Base-by-base conservation (phyloP, 1,284 basidiomycete genomes). In the Stereum hirsutum region DNA sequence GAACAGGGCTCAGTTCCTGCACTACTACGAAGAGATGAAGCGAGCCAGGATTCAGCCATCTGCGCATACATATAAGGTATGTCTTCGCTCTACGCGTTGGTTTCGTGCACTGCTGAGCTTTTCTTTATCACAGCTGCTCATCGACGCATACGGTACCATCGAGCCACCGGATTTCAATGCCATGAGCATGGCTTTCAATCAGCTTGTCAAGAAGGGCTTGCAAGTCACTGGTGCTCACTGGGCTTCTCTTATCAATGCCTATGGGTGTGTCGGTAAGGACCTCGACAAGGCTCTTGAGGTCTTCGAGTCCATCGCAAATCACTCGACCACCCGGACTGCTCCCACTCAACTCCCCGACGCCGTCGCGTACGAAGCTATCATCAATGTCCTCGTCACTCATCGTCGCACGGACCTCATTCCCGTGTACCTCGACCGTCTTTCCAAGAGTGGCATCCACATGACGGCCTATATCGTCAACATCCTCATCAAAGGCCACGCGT, bases 401-500 rank as follows among this genome's bases (percentile, higher is more conserved):
- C 82, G 82, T 30, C 81, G 85, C 10, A 72, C 83, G 42, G 91
- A 94, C 53, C 75, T 96, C 41, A 75, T 95, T 25, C 78, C 84
- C 0, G 52, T 65, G 15, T 91, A 90, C 58, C 62, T 86, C 30
- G 59, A 66, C 20, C 76, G 77, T 46, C 81, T 99, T 69, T 62
- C 64, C 31, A 55, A 63, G 0, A 70, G 73, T 2, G 78, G 81
- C 25, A 76, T 94, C 6, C 84, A 87, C 53, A 84, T 92, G 74
- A 99, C 95, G 0, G 95, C 96, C 1, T 99, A 99, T 62, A 89
- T 98, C 49, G 88, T 87, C 35, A 99, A 99, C 63, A 71, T 89
- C 48, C 66, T 97, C 53, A 98, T 99, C 68, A 85, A 85, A 58
- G 90, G 88, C 2, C 89, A 93, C 57, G 82, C 93, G 0, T 71